A percentile compares a stretch with the other conserved stretches of the same genome.
Evolutionary conservation across 2,329 filamentous ascomycete species (phyloP).

Genomic region (Gaeumannomyces sp.): DNA sequence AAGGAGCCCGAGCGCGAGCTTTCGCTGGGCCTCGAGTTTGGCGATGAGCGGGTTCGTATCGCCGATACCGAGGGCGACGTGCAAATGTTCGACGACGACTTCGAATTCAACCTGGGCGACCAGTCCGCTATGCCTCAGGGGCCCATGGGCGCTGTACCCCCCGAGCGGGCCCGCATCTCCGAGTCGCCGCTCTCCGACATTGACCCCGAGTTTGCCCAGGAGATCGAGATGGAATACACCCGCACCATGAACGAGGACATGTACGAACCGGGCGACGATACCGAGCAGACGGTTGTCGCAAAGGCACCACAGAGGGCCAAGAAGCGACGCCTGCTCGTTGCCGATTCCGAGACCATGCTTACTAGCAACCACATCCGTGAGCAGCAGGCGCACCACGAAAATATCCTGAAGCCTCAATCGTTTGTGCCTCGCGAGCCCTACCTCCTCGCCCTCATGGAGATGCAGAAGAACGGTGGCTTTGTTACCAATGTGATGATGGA

Average conservation of each 20-base stretch:
- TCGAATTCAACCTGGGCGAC: constrained; percentile 58
- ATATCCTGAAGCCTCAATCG: constrained; percentile 74
- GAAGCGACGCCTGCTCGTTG: constrained; percentile 73
- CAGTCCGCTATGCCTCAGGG: constrained; percentile 50
- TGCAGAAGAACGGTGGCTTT: constrained; percentile 88
- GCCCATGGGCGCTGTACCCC: constrained; percentile 28
- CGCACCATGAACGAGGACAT: constrained; percentile 48
- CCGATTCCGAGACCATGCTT: constrained; percentile 77
- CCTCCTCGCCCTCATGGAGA: constrained; percentile 78
- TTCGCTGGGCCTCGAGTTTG: constrained; percentile 47
- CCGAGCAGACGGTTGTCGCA: constrained; percentile 52
- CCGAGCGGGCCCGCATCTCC: constrained; percentile 54
- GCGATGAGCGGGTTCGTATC: constrained; percentile 47
- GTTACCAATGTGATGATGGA: constrained; percentile 82
- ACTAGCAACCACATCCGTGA: constrained; percentile 73
- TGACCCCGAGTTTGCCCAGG: constrained; percentile 54
- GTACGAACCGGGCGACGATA: constrained; percentile 55
- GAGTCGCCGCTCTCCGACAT: constrained; percentile 67
- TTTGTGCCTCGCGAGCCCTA: constrained; percentile 86
- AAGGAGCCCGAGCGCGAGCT: constrained; percentile 49
- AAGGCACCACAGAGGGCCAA: constrained; percentile 65
- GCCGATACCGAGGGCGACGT: constrained; percentile 60
- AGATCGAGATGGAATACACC: constrained; percentile 53
- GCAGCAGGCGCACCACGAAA: constrained; percentile 78
- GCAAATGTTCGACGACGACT: constrained; percentile 54